These are phyloP conservation scores for Torrubiellomyces zombiae DNA, from an alignment of 2,329 filamentous ascomycete genomes.

Conservation along the genomic window DNA sequence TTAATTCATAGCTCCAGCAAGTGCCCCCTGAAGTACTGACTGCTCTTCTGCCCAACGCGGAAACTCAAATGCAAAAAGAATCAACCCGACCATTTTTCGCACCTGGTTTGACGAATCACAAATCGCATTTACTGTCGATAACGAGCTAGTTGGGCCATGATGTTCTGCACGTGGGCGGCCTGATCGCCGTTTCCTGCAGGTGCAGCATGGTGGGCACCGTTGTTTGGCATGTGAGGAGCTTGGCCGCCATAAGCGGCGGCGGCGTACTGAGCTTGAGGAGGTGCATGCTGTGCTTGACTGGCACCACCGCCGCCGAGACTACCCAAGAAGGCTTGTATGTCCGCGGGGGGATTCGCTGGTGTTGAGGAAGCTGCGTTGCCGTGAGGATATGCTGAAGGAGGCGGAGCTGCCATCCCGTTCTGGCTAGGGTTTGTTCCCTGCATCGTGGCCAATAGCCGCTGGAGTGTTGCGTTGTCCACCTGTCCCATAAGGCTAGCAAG, in stretches of 20 bases:
- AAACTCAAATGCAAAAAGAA: no score
- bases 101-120: no score
- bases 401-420: slow-evolving; percentile 4
- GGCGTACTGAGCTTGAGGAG: slow-evolving; percentile 12
- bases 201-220: slow-evolving; percentile 9
- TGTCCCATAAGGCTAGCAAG: slow-evolving; percentile 49
- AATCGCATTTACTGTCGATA: slow-evolving; percentile 34
- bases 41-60: no score
- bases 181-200: slow-evolving; percentile 14
- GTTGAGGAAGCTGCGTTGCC: slow-evolving; percentile 8
- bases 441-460: slow-evolving; percentile 50
- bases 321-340: slow-evolving; percentile 29
- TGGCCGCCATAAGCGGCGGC: slow-evolving; percentile 14
- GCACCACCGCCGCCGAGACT: slow-evolving; percentile 16
- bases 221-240: slow-evolving; percentile 10
- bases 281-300: slow-evolving; percentile 8
- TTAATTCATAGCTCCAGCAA: no score
- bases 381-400: slow-evolving; percentile 3
- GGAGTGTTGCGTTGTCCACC: slow-evolving; percentile 53
- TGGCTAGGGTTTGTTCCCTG: slow-evolving; percentile 10
- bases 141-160: slow-evolving; percentile 56
- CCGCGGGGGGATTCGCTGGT: slow-evolving; percentile 16
- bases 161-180: slow-evolving; percentile 47
- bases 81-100: no score
- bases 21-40: no score